These are phyloP conservation scores for Striga asiatica DNA, from an alignment of 257 asterid genomes.

Conservation along the genomic window DNA sequence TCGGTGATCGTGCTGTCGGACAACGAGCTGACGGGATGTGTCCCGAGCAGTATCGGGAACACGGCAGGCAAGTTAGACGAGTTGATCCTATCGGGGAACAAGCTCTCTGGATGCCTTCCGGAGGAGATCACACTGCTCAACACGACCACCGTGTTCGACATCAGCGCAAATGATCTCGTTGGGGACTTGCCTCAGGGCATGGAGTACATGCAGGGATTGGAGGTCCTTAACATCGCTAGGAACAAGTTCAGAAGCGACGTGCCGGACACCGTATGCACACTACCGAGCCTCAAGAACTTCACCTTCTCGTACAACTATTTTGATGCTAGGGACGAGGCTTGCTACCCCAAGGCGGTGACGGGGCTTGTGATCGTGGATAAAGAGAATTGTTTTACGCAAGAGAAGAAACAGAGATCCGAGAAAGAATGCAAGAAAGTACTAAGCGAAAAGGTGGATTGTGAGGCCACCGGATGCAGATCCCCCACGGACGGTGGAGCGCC, in stretches of 20 bases:
- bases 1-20: slow-evolving; percentile 40
- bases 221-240: slow-evolving; percentile 26
- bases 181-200: slow-evolving; percentile 41
- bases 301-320: slow-evolving; percentile 35
- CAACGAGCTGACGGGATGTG: slow-evolving; percentile 41
- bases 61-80: slow-evolving; percentile 43
- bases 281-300: slow-evolving; percentile 38
- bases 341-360: slow-evolving; percentile 16
- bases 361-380: slow-evolving; percentile 22
- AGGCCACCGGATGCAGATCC: slow-evolving; percentile 29
- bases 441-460: slow-evolving; percentile 43
- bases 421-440: slow-evolving; percentile 24
- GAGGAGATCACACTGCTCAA: slow-evolving; percentile 36
- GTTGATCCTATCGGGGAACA: slow-evolving; percentile 25
- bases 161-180: slow-evolving; percentile 25
- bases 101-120: slow-evolving; percentile 48
- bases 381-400: slow-evolving; percentile 34
- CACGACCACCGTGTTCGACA: slow-evolving; percentile 31
- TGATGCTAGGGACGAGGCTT: slow-evolving; percentile 27
- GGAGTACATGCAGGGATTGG: slow-evolving; percentile 34
- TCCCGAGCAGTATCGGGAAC: slow-evolving; percentile 45
- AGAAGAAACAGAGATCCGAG: slow-evolving; percentile 29
- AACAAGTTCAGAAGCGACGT: slow-evolving; percentile 36
- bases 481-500: slow-evolving; percentile 13
- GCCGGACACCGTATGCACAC: slow-evolving; percentile 30